Evolutionary conservation across 441 rosid genomes (phyloP), one percentile per base, ranked within the genome.

Genomic region (Kokia cookei): DNA sequence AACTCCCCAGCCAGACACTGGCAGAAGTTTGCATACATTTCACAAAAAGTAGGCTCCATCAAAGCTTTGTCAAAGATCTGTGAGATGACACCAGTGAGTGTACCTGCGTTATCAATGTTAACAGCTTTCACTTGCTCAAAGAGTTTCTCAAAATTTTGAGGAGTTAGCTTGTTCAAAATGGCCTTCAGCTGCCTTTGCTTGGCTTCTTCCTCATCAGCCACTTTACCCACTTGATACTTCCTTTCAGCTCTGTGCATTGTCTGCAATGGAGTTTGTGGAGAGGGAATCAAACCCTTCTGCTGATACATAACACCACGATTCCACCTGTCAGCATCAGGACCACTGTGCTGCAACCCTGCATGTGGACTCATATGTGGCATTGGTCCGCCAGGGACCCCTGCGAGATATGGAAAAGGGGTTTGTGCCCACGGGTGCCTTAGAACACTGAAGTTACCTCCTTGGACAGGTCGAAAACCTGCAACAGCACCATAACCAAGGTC

Each of bases 41-140:
- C 98, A 86, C 97, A 89, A 75, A 94, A 96, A 61, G 98, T 94
- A 63, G 99, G 99, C 86, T 94, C 98, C 95, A 85, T 93, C 62
- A 92, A 85, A 77, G 99, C 99, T 86, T 92, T 92, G 82, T 93
- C 98, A 85, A 93, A 96, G 72, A 96, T 96, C 86, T 96, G 99
- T 12, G 94, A 87, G 75, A 96, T 91, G 69, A 96, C 92, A 51
- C 96, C 92, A 26, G 45, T 74, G 79, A 96, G 99, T 5, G 97
- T 96, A 69, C 0, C 83, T 60, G 85, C 86, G 77, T 85, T 93
- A 80, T 93, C 94, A 62, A 96, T 93, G 69, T 91, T 90, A 50
- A 96, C 97, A 24, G 74, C 89, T 82, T 89, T 88, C 12, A 96
- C 98, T 85, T 92, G 93, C 86, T 91, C 93, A 83, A 96, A 91